These are phyloP conservation scores for Paramecium pentaurelia DNA, from an alignment of 73 alveolate genomes.

Conservation along the genomic window DNA sequence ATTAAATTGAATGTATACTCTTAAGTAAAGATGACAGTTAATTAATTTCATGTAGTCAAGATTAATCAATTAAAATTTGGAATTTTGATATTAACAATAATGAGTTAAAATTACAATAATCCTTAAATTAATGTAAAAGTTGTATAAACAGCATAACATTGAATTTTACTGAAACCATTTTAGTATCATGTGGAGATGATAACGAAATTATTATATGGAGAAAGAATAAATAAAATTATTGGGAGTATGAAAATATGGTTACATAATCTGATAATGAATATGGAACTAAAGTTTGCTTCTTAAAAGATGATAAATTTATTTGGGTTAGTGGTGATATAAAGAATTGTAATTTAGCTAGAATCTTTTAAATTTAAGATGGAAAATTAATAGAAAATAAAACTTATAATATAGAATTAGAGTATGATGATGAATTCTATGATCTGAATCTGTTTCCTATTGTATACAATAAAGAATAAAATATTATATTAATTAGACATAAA, in stretches of 20 bases:
- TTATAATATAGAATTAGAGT: background rate
- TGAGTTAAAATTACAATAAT: background rate
- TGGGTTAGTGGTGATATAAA: background rate
- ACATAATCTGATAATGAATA: too few relatives aligned
- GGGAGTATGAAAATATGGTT: background rate
- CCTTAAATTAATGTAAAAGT: background rate
- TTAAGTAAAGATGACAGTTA: background rate
- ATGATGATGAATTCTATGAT: background rate
- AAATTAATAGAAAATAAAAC: background rate
- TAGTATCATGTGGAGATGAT: background rate
- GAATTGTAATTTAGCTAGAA: background rate
- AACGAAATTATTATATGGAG: background rate
- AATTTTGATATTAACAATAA: background rate
- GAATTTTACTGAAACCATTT: background rate
- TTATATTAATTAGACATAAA: background rate
- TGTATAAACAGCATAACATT: background rate
- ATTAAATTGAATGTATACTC: background rate
- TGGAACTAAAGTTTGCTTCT: too few relatives aligned
- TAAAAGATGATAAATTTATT: background rate
- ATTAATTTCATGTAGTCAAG: background rate
- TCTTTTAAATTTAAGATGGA: background rate
- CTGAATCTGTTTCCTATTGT: background rate
- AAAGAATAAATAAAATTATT: background rate
- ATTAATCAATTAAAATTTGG: background rate
- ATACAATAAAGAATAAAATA: background rate